Percentiles rank a stretch among this genome's conserved stretches.
Conservation (phyloP, 2,329 filamentous ascomycete genomes). For the Alternaria brassicicola region DNA sequence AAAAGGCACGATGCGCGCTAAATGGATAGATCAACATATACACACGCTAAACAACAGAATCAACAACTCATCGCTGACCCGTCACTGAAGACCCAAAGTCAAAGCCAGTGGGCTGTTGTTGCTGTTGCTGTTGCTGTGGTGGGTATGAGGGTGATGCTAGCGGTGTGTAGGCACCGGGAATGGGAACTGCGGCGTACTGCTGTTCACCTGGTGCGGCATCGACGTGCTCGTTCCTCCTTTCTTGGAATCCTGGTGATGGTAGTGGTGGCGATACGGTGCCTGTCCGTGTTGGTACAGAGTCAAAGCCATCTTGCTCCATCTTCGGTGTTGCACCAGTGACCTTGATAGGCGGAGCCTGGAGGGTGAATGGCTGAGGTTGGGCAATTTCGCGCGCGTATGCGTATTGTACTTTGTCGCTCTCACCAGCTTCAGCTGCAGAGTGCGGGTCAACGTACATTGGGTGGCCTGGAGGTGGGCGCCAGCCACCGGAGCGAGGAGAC, state of each 20-base stretch:
- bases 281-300: slow-evolving; percentile 40
- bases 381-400: slow-evolving; percentile 52
- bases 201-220: slow-evolving; percentile 78
- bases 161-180: slow-evolving; percentile 78
- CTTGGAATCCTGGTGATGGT: slow-evolving; percentile 46
- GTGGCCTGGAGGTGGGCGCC: slow-evolving; percentile 54
- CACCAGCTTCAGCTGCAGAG: slow-evolving; percentile 60
- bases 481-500: slow-evolving; percentile 64
- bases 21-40: background rate
- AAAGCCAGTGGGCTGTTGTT: slow-evolving; percentile 38
- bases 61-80: slow-evolving; percentile 23
- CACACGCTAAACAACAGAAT: background rate
- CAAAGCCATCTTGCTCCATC: slow-evolving; percentile 67
- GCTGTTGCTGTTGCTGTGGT: slow-evolving; percentile 34
- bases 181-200: slow-evolving; percentile 83
- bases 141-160: slow-evolving; percentile 53
- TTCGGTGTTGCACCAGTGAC: slow-evolving; percentile 79
- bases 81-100: slow-evolving; percentile 47
- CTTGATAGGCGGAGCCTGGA: slow-evolving; percentile 83
- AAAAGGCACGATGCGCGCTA: slow-evolving; percentile 2
- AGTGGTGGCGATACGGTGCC: slow-evolving; percentile 47
- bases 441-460: slow-evolving; percentile 53
- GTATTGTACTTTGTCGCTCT: slow-evolving; percentile 48
- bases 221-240: slow-evolving; percentile 67
- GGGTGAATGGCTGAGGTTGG: slow-evolving; percentile 71